A percentile compares a stretch with the other conserved stretches of the same genome.
Evolutionary conservation across 2,329 filamentous ascomycete genomes (phyloP).

Genomic region (Daldinia sp.): DNA sequence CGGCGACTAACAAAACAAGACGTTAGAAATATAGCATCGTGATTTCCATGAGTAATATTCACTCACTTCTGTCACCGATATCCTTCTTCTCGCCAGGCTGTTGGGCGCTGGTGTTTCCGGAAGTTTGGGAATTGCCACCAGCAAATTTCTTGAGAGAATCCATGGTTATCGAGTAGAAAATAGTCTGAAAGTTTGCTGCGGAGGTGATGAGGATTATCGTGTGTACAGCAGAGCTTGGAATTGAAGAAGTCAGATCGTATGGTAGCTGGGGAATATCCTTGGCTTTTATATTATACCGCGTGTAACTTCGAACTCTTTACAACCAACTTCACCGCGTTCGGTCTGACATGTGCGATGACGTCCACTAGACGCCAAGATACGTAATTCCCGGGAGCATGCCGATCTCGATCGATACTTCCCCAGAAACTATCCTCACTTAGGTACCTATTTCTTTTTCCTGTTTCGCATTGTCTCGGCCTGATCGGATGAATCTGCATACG

Average conservation of each 20-base stretch:
- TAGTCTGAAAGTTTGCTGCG: no score
- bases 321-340: slow-evolving; percentile 35
- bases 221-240: no score
- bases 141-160: slow-evolving; percentile 50
- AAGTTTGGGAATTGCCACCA: slow-evolving; percentile 30
- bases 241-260: not conserved
- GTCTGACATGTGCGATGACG: slow-evolving; percentile 34
- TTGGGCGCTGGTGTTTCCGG: slow-evolving; percentile 26
- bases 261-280: not conserved
- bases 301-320: slow-evolving; percentile 4
- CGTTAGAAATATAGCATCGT: not conserved
- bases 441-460: not conserved
- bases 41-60: not conserved
- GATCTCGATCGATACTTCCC: slow-evolving; percentile 32
- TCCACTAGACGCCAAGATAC: slow-evolving; percentile 26
- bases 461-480: slow-evolving; percentile 11
- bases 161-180: slow-evolving; percentile 38
- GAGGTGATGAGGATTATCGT: no score
- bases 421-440: not conserved
- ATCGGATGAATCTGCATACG: not conserved
- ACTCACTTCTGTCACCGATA: slow-evolving; percentile 51
- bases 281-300: slow-evolving; percentile 9
- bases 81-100: slow-evolving; percentile 48
- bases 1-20: slow-evolving; percentile 34
- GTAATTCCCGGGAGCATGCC: slow-evolving; percentile 25